phyloP scores from a whole-genome alignment of 2,329 filamentous ascomycete genomes.

The Sphaerulina populicola region DNA sequence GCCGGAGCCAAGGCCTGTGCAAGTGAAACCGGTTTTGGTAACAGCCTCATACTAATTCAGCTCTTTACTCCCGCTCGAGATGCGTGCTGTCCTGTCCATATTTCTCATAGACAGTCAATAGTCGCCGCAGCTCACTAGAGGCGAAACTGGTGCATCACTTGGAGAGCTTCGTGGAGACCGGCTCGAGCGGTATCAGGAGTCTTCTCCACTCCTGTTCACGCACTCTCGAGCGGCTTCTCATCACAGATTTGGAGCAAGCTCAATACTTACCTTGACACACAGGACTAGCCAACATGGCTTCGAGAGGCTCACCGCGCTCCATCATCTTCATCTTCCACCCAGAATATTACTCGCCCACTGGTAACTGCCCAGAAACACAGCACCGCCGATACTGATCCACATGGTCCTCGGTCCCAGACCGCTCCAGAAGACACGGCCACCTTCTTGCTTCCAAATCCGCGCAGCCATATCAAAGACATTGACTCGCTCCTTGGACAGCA shows the following conservation, averaged over 20 bases:
- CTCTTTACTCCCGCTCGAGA: not conserved
- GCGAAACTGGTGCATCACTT: not conserved
- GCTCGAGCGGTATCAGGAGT: not conserved
- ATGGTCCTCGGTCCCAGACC: slow-evolving; percentile 74
- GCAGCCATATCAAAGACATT: slow-evolving; percentile 53
- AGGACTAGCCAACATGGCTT: no score
- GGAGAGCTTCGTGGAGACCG: not conserved
- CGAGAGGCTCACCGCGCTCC: not conserved
- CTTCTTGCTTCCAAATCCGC: slow-evolving; percentile 56
- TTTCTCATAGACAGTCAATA: not conserved
- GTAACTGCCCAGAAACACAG: slow-evolving; percentile 89
- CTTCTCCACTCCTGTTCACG: not conserved
- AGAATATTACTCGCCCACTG: slow-evolving; percentile 77
- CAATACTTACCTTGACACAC: no score
- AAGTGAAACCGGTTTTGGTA: not conserved
- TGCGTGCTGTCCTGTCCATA: not conserved
- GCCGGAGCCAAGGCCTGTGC: not conserved
- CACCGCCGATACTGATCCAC: slow-evolving; percentile 92
- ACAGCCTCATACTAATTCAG: not conserved
- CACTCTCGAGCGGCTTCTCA: not conserved
- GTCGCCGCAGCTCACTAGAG: not conserved
- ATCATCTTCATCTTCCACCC: slow-evolving; percentile 36
- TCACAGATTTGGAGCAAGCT: no score
- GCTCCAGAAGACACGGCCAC: slow-evolving; percentile 62
- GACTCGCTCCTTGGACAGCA: slow-evolving; percentile 68